Evolutionary conservation across 495 filamentous ascomycete species (phyloP).

Genomic region (Xylaria curta): DNA sequence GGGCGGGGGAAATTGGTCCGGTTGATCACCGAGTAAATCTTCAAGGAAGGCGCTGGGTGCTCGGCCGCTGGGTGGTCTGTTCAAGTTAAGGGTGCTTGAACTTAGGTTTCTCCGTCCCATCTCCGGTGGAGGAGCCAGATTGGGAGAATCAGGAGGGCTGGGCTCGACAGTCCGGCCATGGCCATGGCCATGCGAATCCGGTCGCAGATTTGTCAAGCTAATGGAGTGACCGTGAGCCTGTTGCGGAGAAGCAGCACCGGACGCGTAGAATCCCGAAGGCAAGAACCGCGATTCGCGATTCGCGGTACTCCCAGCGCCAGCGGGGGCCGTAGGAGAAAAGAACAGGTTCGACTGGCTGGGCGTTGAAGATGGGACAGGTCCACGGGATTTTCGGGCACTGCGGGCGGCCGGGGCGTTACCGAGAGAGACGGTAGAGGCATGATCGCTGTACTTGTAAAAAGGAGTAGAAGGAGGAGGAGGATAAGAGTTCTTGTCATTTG

Average conservation of each 20-base stretch:
- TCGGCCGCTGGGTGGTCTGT: slow-evolving; percentile 68
- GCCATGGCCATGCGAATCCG: slow-evolving; percentile 58
- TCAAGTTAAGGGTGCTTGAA: slow-evolving; percentile 72
- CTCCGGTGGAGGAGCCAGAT: slow-evolving; percentile 40
- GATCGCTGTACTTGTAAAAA: slow-evolving; percentile 64
- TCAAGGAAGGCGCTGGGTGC: slow-evolving; percentile 93
- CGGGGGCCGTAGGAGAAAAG: slow-evolving; percentile 87
- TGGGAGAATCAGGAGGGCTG: slow-evolving; percentile 65
- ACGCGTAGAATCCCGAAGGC: slow-evolving; percentile 91
- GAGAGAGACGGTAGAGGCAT: slow-evolving; percentile 66
- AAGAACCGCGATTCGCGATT: slow-evolving; percentile 76
- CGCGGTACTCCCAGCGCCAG: slow-evolving; percentile 46
- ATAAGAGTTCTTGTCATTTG: slow-evolving; percentile 68
- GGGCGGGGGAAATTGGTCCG: slow-evolving; percentile 46
- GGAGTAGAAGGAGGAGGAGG: slow-evolving; percentile 54
- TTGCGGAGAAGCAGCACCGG: slow-evolving; percentile 58
- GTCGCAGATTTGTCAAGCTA: slow-evolving; percentile 62
- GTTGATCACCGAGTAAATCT: slow-evolving; percentile 78
- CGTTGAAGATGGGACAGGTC: slow-evolving; percentile 51
- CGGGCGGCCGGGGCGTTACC: slow-evolving; percentile 54
- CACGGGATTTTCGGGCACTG: slow-evolving; percentile 46
- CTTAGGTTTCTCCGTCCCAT: slow-evolving; percentile 59
- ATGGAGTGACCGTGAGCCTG: slow-evolving; percentile 57
- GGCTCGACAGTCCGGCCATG: slow-evolving; percentile 54
- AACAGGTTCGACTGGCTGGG: slow-evolving; percentile 72